phyloP scores from a whole-genome alignment of 257 asterid species.

The Solanum raphanifolium region DNA sequence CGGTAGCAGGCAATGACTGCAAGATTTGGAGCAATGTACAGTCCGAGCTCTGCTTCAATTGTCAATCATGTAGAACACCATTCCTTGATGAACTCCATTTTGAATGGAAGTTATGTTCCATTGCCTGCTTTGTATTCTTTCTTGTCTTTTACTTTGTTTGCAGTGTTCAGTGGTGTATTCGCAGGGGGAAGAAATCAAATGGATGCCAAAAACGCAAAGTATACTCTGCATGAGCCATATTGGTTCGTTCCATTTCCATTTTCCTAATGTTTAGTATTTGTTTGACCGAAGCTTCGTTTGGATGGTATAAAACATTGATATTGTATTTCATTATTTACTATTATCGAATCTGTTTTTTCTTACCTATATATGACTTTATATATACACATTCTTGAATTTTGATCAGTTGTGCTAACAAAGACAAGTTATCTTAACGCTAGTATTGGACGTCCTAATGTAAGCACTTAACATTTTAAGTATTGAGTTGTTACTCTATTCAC shows the following conservation, averaged over 20 bases:
- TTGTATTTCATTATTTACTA: not conserved
- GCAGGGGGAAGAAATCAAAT: not conserved
- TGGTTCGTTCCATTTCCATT: not conserved
- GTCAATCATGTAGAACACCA: slow-evolving; percentile 34
- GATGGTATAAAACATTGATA: not conserved
- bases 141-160: slow-evolving; percentile 8
- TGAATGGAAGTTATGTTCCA: slow-evolving; percentile 27
- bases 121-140: slow-evolving; percentile 8
- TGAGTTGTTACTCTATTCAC: not conserved
- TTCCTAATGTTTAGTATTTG: not conserved
- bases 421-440: not conserved
- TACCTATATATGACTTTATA: not conserved
- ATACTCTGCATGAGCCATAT: not conserved
- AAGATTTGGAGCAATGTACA: slow-evolving; percentile 34
- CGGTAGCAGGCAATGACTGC: slow-evolving; percentile 28
- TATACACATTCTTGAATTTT: not conserved
- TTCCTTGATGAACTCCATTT: slow-evolving; percentile 12
- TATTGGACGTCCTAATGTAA: not conserved
- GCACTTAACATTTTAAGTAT: not conserved
- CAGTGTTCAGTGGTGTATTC: not conserved
- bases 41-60: slow-evolving; percentile 32
- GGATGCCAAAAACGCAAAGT: not conserved
- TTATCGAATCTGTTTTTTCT: not conserved
- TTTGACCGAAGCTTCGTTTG: not conserved
- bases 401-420: not conserved